phyloP scores from a whole-genome alignment of 2,329 filamentous ascomycete genomes.

The Exophiala bonariae region DNA sequence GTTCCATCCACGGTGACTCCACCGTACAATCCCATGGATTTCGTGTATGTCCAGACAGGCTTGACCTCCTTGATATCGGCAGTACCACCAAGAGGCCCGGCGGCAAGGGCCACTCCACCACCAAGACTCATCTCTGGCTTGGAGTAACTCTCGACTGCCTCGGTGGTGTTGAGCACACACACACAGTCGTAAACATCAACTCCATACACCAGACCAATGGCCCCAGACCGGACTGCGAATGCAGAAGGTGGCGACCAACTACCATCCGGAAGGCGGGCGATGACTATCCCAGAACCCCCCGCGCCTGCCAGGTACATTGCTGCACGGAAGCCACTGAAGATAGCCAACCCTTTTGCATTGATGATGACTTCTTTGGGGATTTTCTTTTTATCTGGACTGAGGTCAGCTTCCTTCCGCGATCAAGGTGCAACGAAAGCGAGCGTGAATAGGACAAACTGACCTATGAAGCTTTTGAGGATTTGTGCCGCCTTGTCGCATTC shows the following conservation, averaged over 20 bases:
- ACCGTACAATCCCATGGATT: slow-evolving; percentile 15
- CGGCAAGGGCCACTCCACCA: slow-evolving; percentile 9
- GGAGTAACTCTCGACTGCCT: slow-evolving; percentile 12
- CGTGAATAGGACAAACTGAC: slow-evolving; percentile 1
- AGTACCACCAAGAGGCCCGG: slow-evolving; percentile 15
- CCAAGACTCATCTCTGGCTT: slow-evolving; percentile 10
- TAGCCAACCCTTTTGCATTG: slow-evolving; percentile 17
- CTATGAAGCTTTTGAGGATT: slow-evolving; percentile 18
- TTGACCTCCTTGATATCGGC: slow-evolving; percentile 14
- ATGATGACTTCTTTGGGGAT: slow-evolving; percentile 18
- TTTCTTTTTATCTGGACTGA: slow-evolving; percentile 6
- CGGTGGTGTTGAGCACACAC: slow-evolving; percentile 21
- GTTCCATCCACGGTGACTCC: slow-evolving; percentile 19
- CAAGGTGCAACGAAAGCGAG: too few species aligned
- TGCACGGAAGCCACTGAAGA: slow-evolving; percentile 17
- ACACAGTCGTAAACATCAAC: slow-evolving; percentile 20
- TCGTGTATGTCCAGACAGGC: slow-evolving; percentile 20
- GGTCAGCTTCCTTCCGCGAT: not conserved
- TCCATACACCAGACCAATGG: slow-evolving; percentile 13
- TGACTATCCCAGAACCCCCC: slow-evolving; percentile 15
- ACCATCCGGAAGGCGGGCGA: slow-evolving; percentile 20
- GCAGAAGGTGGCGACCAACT: slow-evolving; percentile 17
- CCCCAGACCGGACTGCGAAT: slow-evolving; percentile 12
- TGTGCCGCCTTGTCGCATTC: slow-evolving; percentile 20
- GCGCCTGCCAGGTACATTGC: slow-evolving; percentile 21